Conservation (phyloP, 176 grass and related monocot genomes). For the Bromus sterilis region DNA sequence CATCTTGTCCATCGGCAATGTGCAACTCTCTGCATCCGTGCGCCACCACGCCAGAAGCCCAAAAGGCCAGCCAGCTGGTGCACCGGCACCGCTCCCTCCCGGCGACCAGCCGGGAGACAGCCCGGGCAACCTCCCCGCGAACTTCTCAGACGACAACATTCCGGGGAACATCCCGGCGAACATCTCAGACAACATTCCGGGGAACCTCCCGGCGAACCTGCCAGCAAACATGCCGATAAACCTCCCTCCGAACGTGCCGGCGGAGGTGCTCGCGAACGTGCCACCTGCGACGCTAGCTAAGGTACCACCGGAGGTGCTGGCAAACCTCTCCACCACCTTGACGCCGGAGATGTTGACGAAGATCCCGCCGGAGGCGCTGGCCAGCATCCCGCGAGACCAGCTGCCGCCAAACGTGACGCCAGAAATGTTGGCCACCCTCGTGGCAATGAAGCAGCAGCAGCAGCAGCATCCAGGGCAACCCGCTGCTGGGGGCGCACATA, state of each 20-base stretch:
- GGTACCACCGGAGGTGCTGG: conserved; percentile 29
- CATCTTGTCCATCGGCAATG: conserved; percentile 8
- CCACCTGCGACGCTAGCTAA: conserved; percentile 1
- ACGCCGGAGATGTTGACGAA: neutral
- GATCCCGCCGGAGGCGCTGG: neutral
- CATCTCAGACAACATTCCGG: neutral
- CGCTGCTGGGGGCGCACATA: neutral
- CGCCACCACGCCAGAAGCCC: neutral
- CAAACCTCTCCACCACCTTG: neutral
- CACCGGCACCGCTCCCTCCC: neutral
- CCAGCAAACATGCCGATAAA: neutral
- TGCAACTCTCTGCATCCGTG: neutral
- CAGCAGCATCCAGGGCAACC: neutral
- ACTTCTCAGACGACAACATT: too few relatives aligned
- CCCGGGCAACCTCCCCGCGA: neutral
- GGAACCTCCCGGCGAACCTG: neutral
- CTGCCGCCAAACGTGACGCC: conserved; percentile 24
- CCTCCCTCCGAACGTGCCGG: neutral
- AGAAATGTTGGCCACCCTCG: conserved; percentile 28
- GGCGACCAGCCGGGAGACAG: neutral
- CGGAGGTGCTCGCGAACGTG: neutral
- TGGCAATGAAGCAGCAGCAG: neutral
- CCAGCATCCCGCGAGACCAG: conserved; percentile 8
- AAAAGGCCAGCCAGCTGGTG: neutral
- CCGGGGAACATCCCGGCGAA: neutral